phyloP scores from a whole-genome alignment of 768 basidiomycete genomes.

The Amanita molliuscula region DNA sequence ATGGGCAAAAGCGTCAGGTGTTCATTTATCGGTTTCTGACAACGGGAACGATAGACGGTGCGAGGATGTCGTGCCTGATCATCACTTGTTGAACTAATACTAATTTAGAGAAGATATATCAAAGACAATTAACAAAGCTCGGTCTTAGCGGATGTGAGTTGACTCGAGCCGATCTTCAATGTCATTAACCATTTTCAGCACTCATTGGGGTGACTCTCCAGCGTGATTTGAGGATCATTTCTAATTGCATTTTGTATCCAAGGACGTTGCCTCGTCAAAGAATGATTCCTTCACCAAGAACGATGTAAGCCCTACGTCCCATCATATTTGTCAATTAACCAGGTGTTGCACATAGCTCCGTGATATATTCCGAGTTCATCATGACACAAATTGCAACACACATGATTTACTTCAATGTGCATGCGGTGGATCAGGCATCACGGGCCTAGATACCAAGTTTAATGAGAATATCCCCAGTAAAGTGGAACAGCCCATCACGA shows the following conservation, averaged over 20 bases:
- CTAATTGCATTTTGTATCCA: background rate
- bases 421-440: background rate
- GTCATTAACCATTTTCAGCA: constrained; percentile 27
- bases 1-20: constrained; percentile 89
- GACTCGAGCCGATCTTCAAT: constrained; percentile 11
- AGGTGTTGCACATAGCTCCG: constrained; percentile 44
- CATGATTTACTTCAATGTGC: constrained; percentile 82
- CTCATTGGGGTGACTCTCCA: constrained; percentile 50
- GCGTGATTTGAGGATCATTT: background rate
- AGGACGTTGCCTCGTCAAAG: constrained; percentile 40
- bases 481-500: constrained; percentile 21
- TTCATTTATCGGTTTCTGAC: constrained; percentile 86
- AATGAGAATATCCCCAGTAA: background rate
- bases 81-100: background rate
- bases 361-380: constrained; percentile 86
- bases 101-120: constrained; percentile 76
- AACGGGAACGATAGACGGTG: constrained; percentile 84
- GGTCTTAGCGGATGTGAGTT: constrained; percentile 78
- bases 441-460: background rate
- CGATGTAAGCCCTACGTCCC: constrained; percentile 44
- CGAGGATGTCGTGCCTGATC: constrained; percentile 6
- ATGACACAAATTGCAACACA: constrained; percentile 75
- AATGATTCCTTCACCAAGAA: constrained; percentile 81
- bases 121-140: constrained; percentile 90
- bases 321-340: constrained; percentile 1